These are phyloP conservation scores for Penicillium capsulatum DNA, from an alignment of 2,329 filamentous ascomycete species.

Conservation along the genomic window DNA sequence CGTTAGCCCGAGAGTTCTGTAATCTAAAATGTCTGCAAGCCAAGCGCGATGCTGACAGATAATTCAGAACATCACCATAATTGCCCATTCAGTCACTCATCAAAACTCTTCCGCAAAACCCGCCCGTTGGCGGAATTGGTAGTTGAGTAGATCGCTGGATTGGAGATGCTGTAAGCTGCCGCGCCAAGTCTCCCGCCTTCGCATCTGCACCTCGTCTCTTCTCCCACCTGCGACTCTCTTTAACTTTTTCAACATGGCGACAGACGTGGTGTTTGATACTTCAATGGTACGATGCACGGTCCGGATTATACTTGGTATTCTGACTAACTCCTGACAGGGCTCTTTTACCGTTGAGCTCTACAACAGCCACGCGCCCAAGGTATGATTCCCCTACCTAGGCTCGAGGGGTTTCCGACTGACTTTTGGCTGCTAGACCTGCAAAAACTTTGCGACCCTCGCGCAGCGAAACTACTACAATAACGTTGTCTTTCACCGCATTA, in stretches of 20 bases:
- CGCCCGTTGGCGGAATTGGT: no score
- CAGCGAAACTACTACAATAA: conserved; percentile 82
- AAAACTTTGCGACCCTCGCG: conserved; percentile 78
- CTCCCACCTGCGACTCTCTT: neutral
- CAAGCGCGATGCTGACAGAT: no score
- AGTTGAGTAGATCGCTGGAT: conserved; percentile 1
- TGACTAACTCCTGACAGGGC: conserved; percentile 54
- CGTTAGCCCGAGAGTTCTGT: no score
- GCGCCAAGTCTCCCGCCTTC: conserved; percentile 14
- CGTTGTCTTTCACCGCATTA: conserved; percentile 88
- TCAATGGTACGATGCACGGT: conserved; percentile 61
- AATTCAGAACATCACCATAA: no score
- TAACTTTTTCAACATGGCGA: conserved; percentile 57
- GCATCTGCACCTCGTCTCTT: conserved; percentile 7
- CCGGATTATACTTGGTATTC: neutral
- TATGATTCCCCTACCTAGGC: conserved; percentile 21
- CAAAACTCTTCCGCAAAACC: no score
- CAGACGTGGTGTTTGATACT: conserved; percentile 76
- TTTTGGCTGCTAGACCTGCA: conserved; percentile 59
- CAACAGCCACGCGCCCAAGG: conserved; percentile 74
- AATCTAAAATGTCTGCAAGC: no score
- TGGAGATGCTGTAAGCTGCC: conserved; percentile 10
- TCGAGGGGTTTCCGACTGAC: conserved; percentile 14
- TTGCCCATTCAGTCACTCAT: no score
- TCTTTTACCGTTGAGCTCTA: conserved; percentile 85